Percentiles rank a stretch among this genome's conserved stretches.
Evolutionary conservation across 768 basidiomycete genomes (phyloP).

Genomic region (Paxillus rubicundulus): DNA sequence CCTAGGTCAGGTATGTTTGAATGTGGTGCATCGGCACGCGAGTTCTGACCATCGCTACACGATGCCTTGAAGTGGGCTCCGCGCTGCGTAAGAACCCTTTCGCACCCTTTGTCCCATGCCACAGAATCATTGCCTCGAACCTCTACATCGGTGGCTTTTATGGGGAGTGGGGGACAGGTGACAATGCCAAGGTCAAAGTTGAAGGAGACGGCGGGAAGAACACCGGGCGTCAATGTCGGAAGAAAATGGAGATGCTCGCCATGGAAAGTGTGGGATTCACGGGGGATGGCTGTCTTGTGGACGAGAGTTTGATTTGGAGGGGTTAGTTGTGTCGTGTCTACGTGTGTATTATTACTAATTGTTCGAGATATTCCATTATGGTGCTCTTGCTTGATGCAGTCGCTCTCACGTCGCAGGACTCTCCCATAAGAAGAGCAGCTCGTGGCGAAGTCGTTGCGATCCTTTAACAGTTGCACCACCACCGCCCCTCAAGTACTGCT

Average conservation of each 20-base stretch:
- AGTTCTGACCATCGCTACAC: neutral
- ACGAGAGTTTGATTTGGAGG: conserved; percentile 18
- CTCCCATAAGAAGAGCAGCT: no score
- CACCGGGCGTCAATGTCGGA: conserved; percentile 40
- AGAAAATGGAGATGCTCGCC: conserved; percentile 50
- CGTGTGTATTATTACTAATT: no score
- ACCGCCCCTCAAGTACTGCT: no score
- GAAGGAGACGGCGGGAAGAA: neutral
- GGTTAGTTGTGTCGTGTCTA: neutral
- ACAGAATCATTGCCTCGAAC: conserved; percentile 63
- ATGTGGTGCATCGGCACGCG: neutral
- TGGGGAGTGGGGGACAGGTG: conserved; percentile 56
- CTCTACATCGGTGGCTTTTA: conserved; percentile 60
- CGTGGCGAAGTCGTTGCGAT: no score
- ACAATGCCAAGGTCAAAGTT: conserved; percentile 18
- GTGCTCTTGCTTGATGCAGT: no score
- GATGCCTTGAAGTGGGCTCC: conserved; percentile 47
- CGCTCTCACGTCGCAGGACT: no score
- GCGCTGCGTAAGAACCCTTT: conserved; percentile 68
- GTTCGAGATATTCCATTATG: no score
- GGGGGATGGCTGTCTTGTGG: conserved; percentile 40
- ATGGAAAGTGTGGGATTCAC: conserved; percentile 54
- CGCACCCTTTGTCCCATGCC: conserved; percentile 65
- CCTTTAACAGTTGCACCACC: no score
- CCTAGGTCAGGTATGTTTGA: conserved; percentile 57